These are phyloP conservation scores for Dictyostelium intermedium DNA, from an alignment of 78 protist genomes.

Conservation along the genomic window DNA sequence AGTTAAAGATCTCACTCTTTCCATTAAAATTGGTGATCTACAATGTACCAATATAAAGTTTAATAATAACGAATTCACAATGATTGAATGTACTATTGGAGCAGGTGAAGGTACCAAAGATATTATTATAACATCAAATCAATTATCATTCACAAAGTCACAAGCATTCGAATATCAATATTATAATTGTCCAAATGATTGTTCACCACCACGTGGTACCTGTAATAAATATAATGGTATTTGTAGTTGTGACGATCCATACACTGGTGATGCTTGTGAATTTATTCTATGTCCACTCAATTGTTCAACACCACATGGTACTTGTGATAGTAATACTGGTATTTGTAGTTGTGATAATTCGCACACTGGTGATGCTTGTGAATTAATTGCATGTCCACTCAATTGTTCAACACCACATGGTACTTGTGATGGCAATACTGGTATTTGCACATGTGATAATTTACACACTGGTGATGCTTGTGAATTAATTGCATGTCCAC, in stretches of 20 bases:
- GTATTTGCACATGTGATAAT: not conserved
- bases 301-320: not conserved
- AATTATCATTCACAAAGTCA: not conserved
- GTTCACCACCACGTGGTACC: not conserved
- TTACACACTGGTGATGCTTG: no score
- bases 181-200: not conserved
- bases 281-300: not conserved
- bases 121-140: not conserved
- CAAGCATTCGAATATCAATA: not conserved
- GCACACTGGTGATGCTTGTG: not conserved
- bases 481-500: no score
- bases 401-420: not conserved
- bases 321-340: not conserved
- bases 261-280: no score
- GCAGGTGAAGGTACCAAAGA: not conserved
- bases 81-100: not conserved
- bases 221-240: not conserved
- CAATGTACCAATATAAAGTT: not conserved
- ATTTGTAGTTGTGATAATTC: not conserved
- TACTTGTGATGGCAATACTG: not conserved
- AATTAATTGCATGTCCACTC: not conserved
- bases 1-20: not conserved
- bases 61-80: not conserved
- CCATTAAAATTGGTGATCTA: not conserved
- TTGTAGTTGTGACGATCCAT: not conserved